Conservation (phyloP, 2,329 filamentous ascomycete species). For the Periconia digitata region DNA sequence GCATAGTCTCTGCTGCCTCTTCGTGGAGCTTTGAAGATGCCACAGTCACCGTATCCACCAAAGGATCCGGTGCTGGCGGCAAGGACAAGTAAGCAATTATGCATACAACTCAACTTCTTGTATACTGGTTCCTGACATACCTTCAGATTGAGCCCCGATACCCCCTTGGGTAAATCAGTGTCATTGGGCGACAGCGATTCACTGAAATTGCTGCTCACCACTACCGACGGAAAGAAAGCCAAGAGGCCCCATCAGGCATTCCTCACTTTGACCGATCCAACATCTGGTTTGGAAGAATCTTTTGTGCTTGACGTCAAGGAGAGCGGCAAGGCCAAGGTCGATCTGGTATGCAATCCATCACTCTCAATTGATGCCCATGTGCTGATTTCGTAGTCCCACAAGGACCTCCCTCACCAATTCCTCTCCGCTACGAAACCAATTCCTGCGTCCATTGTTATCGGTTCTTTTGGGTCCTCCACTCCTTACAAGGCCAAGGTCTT, state of each 20-base stretch:
- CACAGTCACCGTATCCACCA: conserved; percentile 64
- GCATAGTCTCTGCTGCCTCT: conserved; percentile 51
- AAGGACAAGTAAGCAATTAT: conserved; percentile 65
- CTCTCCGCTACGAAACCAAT: conserved; percentile 68
- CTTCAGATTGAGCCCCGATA: conserved; percentile 49
- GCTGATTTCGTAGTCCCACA: conserved; percentile 67
- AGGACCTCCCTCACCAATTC: conserved; percentile 85
- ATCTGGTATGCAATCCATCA: conserved; percentile 68
- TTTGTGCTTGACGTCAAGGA: conserved; percentile 85
- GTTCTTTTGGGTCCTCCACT: conserved; percentile 75
- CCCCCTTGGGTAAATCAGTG: conserved; percentile 65
- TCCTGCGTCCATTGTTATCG: conserved; percentile 79
- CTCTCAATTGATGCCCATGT: conserved; percentile 8
- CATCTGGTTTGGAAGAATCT: conserved; percentile 79
- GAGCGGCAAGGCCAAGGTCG: conserved; percentile 80
- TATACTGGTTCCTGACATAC: conserved; percentile 10
- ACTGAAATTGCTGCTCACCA: conserved; percentile 79
- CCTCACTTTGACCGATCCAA: conserved; percentile 74
- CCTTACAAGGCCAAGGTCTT: conserved; percentile 72
- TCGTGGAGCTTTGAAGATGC: conserved; percentile 77
- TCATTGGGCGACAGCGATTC: conserved; percentile 68
- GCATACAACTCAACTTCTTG: not conserved
- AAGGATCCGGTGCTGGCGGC: conserved; percentile 55
- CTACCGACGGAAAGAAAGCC: conserved; percentile 73
- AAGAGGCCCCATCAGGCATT: conserved; percentile 95